Evolutionary conservation across 805 yeast genomes (phyloP).

Genomic region (Kazachstania psychrophila): DNA sequence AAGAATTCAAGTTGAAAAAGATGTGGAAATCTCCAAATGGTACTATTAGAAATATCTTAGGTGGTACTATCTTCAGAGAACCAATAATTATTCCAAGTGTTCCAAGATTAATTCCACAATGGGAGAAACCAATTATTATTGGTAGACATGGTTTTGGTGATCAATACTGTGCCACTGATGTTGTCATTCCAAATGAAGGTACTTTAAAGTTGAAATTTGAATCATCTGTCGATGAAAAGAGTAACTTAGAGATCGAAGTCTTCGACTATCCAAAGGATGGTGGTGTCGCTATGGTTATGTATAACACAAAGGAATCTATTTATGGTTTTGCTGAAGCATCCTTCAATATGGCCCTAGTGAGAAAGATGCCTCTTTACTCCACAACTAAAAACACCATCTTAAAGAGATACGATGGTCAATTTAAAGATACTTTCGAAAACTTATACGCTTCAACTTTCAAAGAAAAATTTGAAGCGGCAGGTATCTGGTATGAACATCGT

Average conservation of each 20-base stretch:
- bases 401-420: slow-evolving; percentile 89
- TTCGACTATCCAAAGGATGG: slow-evolving; percentile 49
- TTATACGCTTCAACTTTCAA: slow-evolving; percentile 66
- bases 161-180: slow-evolving; percentile 89
- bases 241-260: slow-evolving; percentile 29
- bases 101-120: slow-evolving; percentile 81
- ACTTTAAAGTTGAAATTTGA: slow-evolving; percentile 66
- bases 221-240: slow-evolving; percentile 45
- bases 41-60: slow-evolving; percentile 87
- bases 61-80: slow-evolving; percentile 95
- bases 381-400: slow-evolving; percentile 93
- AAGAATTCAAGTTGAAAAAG: slow-evolving; percentile 81
- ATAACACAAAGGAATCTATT: slow-evolving; percentile 89
- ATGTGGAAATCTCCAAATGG: slow-evolving; percentile 99
- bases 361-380: slow-evolving; percentile 71
- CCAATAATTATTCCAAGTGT: slow-evolving; percentile 85
- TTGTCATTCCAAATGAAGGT: slow-evolving; percentile 59
- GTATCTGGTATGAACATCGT: slow-evolving; percentile 96
- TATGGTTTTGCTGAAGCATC: slow-evolving; percentile 87
- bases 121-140: slow-evolving; percentile 93
- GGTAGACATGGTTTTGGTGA: slow-evolving; percentile 98
- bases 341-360: slow-evolving; percentile 74
- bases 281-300: slow-evolving; percentile 82
- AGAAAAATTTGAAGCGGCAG: slow-evolving; percentile 58
- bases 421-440: slow-evolving; percentile 85